Evolutionary conservation across 306 rosid species (phyloP), one percentile per base, ranked within the genome.

Genomic region (Castanospermum australe): DNA sequence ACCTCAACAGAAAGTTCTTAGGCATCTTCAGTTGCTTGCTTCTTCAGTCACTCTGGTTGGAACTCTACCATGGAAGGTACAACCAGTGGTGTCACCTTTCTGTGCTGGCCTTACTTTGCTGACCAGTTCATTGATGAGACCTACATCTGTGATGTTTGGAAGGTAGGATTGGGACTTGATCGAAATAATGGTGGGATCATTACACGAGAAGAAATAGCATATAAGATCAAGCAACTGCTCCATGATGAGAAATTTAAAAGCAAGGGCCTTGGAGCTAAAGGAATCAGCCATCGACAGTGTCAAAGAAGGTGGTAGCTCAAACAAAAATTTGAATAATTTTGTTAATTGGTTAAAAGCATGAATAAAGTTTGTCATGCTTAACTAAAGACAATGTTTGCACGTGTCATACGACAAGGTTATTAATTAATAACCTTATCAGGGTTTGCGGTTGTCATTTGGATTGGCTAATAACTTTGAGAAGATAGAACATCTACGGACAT

Each of bases 41-140:
- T 82, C 68, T 35, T 82, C 5, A 76, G 86, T 44, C 86, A 76
- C 4, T 82, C 82, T 52, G 86, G 79, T 69, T 82, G 85, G 82
- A 82, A 82, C 59, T 82, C 78, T 38, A 82, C 85, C 11, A 47
- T 82, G 44, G 85, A 82, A 69, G 81, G 74, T 18, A 28, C 79
- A 54, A 51, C 28, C 17, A 76, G 17, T 68, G 78, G 85, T 8
- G 61, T 61, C 6, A 78, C 85, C 6, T 76, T 82, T 55, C 36
- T 82, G 5, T 82, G 81, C 17, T 82, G 85, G 82, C 85, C 81
- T 48, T 81, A 38, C 59, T 68, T 82, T 60, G 82, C 73, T 68
- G 82, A 82, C 30, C 82, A 82, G 30, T 69, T 76, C 7, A 3
- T 68, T n/a, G 21, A 61, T 12, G 51, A 75, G 20, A 50, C 51